phyloP scores from a whole-genome alignment of 2,329 filamentous ascomycete species.

The Lachnellula willkommii region DNA sequence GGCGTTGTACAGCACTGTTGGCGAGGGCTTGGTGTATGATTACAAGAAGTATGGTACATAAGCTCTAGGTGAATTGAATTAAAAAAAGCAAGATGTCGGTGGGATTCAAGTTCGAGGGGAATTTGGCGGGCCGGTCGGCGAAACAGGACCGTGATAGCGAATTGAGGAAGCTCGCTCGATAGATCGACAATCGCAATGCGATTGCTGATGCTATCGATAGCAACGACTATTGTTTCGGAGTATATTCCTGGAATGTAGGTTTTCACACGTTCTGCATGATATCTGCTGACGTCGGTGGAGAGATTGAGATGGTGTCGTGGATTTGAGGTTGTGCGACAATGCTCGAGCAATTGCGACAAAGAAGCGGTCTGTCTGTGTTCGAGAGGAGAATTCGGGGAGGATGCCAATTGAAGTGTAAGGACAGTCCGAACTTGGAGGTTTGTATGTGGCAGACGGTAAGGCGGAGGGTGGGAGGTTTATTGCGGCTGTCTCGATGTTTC shows the following conservation, averaged over 20 bases:
- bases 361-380: not conserved
- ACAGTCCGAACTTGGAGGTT: not conserved
- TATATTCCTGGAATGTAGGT: slow-evolving; percentile 4
- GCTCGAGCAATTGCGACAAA: slow-evolving; percentile 3
- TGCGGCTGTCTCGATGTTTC: not conserved
- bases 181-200: not conserved
- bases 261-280: slow-evolving; percentile 12
- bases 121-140: not conserved
- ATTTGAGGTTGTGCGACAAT: not conserved
- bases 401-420: not conserved
- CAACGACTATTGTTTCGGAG: not conserved
- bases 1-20: slow-evolving; percentile 10
- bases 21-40: slow-evolving; percentile 5
- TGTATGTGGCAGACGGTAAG: not conserved
- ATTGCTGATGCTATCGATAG: not conserved
- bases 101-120: not conserved
- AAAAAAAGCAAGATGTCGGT: slow-evolving; percentile 5
- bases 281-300: not conserved
- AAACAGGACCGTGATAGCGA: not conserved
- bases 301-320: not conserved
- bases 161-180: not conserved
- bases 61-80: slow-evolving; percentile 1
- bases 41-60: slow-evolving; percentile 16
- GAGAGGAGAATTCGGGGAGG: not conserved
- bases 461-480: not conserved